phyloP scores from a whole-genome alignment of 2,329 filamentous ascomycete species.

The Capronia coronata region DNA sequence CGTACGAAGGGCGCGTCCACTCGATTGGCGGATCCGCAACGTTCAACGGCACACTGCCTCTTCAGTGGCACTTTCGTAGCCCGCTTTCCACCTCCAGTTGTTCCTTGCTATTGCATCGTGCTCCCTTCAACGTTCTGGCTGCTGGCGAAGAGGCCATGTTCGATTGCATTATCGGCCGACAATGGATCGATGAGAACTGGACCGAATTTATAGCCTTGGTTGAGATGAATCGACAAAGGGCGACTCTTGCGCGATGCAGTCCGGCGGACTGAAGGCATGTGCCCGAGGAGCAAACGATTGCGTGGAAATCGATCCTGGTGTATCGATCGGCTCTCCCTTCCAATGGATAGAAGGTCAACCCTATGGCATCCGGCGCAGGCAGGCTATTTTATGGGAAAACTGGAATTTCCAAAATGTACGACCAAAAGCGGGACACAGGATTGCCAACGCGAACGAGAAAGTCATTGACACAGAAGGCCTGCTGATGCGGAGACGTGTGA shows the following conservation, averaged over 20 bases:
- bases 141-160: constrained; percentile 12
- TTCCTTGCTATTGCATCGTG: constrained; percentile 5
- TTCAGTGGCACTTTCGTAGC: constrained; percentile 18
- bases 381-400: constrained; percentile 9
- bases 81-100: not conserved
- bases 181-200: constrained; percentile 23
- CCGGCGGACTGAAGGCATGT: not conserved
- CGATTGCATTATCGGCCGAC: constrained; percentile 23
- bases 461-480: not conserved
- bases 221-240: constrained; percentile 4
- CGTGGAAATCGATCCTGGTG: not conserved
- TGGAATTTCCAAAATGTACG: constrained; percentile 12
- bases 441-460: not conserved
- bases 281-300: constrained; percentile 3
- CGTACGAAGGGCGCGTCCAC: constrained; percentile 9
- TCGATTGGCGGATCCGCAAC: constrained; percentile 17
- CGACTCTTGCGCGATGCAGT: not conserved
- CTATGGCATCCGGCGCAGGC: constrained; percentile 2
- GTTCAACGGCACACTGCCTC: constrained; percentile 10
- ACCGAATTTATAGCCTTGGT: constrained; percentile 16
- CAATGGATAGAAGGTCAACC: not conserved
- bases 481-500: constrained; percentile 12
- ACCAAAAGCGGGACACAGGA: constrained; percentile 14
- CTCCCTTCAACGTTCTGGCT: constrained; percentile 16
- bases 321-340: not conserved